Evolutionary conservation across 371 early-diverging fungal species (phyloP).

Genomic region (Mucor racemosus): DNA sequence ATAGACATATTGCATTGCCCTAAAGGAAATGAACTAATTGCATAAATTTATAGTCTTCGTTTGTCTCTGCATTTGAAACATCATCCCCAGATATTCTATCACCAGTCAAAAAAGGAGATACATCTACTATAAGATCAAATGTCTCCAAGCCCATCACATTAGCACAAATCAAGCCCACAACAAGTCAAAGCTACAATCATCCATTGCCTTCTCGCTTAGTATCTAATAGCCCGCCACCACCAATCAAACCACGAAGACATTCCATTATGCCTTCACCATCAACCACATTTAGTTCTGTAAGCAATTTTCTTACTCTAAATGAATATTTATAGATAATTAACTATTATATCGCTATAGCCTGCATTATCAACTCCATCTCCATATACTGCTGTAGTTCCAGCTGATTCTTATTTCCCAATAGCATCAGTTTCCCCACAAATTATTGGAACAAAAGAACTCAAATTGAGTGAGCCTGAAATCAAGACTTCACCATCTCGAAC

Average conservation of each 20-base stretch:
- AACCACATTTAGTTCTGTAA: slow-evolving; percentile 1
- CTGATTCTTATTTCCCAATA: neutral
- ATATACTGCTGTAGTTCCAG: neutral
- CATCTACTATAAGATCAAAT: neutral
- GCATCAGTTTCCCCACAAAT: neutral
- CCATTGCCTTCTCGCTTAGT: neutral
- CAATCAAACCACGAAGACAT: slow-evolving; percentile 7
- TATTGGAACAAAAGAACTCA: neutral
- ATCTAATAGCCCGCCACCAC: neutral
- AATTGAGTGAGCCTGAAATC: neutral
- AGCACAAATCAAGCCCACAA: neutral
- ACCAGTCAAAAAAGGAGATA: neutral
- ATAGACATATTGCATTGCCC: neutral
- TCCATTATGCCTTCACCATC: neutral
- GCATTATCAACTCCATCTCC: neutral
- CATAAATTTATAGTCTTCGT: slow-evolving; percentile 17
- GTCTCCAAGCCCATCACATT: neutral
- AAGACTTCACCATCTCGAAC: neutral
- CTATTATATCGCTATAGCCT: neutral
- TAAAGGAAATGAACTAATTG: neutral
- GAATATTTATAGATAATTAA: neutral
- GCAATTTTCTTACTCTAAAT: neutral
- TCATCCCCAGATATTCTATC: neutral
- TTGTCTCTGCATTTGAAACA: slow-evolving; percentile 20
- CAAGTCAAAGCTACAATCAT: neutral